Evolutionary conservation across 768 basidiomycete species (phyloP), one percentile per base, ranked within the genome.

Genomic region (Podaxis mareebaensis): DNA sequence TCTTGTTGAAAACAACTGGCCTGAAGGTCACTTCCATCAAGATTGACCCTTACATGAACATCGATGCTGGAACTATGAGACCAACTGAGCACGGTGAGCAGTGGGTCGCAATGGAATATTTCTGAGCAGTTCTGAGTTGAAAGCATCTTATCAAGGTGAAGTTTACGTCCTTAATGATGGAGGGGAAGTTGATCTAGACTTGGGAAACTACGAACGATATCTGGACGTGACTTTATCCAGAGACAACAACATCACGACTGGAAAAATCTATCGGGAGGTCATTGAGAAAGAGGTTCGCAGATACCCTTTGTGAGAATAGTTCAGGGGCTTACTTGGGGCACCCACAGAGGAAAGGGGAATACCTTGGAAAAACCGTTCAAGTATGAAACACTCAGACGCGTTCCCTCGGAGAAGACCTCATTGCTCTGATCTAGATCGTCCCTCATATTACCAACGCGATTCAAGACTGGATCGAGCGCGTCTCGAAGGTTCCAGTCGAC

Each of bases 31-130:
- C 96, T 7, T 93, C 96, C 11, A 98, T 99, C 83, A 99, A 99
- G 79, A 99, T 99, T 71, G 96, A 99, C 74, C 96, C 96, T 13
- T 99, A 99, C 70, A 99, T 99, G 96, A 99, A 99, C 79, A 98
- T 99, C 70, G 96, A 99, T 83, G 96, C 96, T 24, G 96, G 96
- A 39, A 99, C 96, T 20, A 99, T 99, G 96, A 84, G 94, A 55
- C 96, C 96, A 13, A 96, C 95, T 15, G 96, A 99, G 76, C 96
- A 99, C 74, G 96, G 96, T 93, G 74, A 82, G 88, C 66, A 44
- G 54, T 38, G 48, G 15, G 22, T 52, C 46, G 64, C 60, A 39
- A 60, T 28, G 10, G 30, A 30, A 46, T 20, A 22, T 38, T 10
- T 49, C 1, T 42, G 36, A 44, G 22, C 51, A 46, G 39, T 28